Conservation (phyloP, 306 rosid species). For the Echinosophora koreensis region DNA sequence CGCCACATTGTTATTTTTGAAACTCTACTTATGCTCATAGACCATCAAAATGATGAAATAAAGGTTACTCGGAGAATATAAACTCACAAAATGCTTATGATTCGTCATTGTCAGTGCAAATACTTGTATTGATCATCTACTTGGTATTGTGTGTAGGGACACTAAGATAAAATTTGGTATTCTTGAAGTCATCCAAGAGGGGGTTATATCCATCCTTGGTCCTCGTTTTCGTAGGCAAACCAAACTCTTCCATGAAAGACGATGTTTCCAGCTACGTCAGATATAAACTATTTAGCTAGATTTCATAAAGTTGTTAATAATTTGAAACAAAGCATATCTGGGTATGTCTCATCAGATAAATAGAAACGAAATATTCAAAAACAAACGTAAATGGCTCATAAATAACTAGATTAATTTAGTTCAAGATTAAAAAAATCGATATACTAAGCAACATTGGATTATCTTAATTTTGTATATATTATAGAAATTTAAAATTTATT, state of each 20-base stretch:
- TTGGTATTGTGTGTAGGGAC: constrained; percentile 85
- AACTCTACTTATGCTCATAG: constrained; percentile 5
- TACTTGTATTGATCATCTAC: constrained; percentile 50
- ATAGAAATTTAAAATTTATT: not conserved
- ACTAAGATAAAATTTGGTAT: constrained; percentile 87
- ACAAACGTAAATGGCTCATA: constrained; percentile 2
- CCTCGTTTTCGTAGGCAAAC: constrained; percentile 87
- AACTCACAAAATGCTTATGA: constrained; percentile 7
- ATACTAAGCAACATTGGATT: not conserved
- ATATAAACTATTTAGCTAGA: constrained; percentile 33
- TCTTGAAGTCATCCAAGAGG: constrained; percentile 91
- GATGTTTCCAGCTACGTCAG: constrained; percentile 83
- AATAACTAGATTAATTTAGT: not conserved
- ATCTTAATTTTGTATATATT: not conserved
- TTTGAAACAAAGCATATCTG: constrained; percentile 12
- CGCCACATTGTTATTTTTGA: not conserved
- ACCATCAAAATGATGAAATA: constrained; percentile 19
- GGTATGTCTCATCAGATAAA: constrained; percentile 14
- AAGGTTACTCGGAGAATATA: not conserved
- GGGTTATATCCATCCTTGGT: constrained; percentile 95
- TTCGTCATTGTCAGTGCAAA: constrained; percentile 38
- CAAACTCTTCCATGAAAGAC: constrained; percentile 99
- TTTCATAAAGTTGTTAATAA: not conserved
- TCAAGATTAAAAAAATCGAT: not conserved
- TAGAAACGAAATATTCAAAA: constrained; percentile 24